These are phyloP conservation scores for Trichomonas vaginalis DNA, from an alignment of 208 protist species.

Conservation along the genomic window DNA sequence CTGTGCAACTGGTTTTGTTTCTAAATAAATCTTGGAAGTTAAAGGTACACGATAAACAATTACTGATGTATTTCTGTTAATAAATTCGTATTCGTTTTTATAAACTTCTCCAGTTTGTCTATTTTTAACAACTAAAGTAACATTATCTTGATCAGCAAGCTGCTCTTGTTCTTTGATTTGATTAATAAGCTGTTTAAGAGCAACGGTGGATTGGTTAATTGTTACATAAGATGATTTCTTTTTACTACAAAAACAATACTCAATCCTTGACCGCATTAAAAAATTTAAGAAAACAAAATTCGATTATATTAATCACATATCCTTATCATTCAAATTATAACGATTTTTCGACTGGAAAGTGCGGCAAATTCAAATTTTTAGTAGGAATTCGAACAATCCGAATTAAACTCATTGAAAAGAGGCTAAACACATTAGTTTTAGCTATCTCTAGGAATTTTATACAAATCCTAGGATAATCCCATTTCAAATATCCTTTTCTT, in stretches of 20 bases:
- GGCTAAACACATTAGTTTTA: too few species aligned
- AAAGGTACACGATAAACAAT: not conserved
- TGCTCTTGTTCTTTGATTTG: not conserved
- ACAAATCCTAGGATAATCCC: too few species aligned
- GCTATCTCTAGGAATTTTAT: too few species aligned
- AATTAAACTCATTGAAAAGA: too few species aligned
- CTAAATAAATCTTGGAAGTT: not conserved
- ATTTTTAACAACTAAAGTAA: constrained; percentile 5
- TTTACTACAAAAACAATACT: not conserved
- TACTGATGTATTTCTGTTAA: not conserved
- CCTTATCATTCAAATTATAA: too few species aligned
- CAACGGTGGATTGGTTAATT: not conserved
- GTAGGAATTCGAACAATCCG: too few species aligned
- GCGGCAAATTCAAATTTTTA: too few species aligned
- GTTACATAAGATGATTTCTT: constrained; percentile 7
- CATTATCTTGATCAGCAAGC: not conserved
- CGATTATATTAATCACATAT: too few species aligned
- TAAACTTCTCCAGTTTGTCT: not conserved
- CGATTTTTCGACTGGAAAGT: too few species aligned
- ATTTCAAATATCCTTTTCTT: too few species aligned
- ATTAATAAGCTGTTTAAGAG: not conserved
- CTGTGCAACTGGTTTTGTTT: not conserved
- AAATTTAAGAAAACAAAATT: too few species aligned
- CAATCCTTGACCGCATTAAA: not conserved
- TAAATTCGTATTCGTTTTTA: not conserved